Evolutionary conservation across 1,284 basidiomycete species (phyloP).

Genomic region (Caloboletus inedulis): DNA sequence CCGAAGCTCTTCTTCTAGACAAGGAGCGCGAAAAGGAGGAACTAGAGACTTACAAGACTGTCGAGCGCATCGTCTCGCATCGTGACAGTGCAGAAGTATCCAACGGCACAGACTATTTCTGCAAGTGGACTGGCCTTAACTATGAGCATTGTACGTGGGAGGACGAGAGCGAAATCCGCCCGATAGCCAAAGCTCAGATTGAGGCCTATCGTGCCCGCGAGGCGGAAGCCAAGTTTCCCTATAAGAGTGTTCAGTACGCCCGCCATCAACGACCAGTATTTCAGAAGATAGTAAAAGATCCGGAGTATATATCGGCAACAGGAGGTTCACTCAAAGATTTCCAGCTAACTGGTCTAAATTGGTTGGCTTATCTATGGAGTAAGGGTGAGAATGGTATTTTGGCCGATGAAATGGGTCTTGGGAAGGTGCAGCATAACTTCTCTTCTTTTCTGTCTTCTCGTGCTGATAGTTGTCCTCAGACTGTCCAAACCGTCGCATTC

Average conservation of each 20-base stretch:
- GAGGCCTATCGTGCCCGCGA: constrained; percentile 79
- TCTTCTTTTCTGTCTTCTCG: neutral
- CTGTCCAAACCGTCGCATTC: constrained; percentile 96
- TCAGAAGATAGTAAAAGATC: constrained; percentile 86
- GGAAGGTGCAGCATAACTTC: constrained; percentile 60
- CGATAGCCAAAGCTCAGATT: constrained; percentile 74
- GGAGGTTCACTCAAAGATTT: constrained; percentile 95
- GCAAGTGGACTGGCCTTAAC: constrained; percentile 95
- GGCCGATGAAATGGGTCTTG: constrained; percentile 99
- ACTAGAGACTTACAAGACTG: constrained; percentile 86
- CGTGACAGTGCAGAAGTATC: constrained; percentile 58
- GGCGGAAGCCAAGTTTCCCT: constrained; percentile 80
- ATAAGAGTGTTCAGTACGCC: constrained; percentile 74
- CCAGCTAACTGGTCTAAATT: constrained; percentile 97
- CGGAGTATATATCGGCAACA: constrained; percentile 76
- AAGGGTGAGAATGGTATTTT: constrained; percentile 96
- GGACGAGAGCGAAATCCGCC: constrained; percentile 72
- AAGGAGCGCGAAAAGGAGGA: constrained; percentile 89
- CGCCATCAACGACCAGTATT: constrained; percentile 77
- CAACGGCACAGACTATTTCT: constrained; percentile 84
- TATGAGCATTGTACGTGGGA: constrained; percentile 99
- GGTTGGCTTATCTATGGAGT: constrained; percentile 96
- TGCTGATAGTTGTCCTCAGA: constrained; percentile 42
- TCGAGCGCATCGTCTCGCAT: constrained; percentile 89
- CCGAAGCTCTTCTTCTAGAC: constrained; percentile 86